Evolutionary conservation across 805 yeast species (phyloP).

Genomic region (Candida nemodendra): DNA sequence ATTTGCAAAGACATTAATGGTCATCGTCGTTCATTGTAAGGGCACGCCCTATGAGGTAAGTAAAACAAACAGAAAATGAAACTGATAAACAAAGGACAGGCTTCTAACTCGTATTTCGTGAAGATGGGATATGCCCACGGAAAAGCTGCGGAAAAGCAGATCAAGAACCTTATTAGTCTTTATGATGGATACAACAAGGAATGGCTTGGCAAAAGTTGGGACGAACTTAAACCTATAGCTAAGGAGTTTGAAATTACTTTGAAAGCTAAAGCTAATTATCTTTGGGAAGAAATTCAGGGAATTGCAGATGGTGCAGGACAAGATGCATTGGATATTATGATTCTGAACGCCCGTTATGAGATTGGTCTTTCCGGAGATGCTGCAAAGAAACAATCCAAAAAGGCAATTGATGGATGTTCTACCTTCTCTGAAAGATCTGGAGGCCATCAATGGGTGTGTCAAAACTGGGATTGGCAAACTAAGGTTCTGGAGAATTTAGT

Average conservation of each 20-base stretch:
- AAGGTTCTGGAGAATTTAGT: slow-evolving; percentile 5
- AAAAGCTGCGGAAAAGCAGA: slow-evolving; percentile 6
- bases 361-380: slow-evolving; percentile 12
- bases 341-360: slow-evolving; percentile 11
- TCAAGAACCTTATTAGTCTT: slow-evolving; percentile 1
- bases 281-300: slow-evolving; percentile 12
- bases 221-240: slow-evolving; percentile 6
- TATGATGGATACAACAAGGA: slow-evolving; percentile 3
- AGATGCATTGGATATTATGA: slow-evolving; percentile 9
- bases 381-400: slow-evolving; percentile 1
- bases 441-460: slow-evolving; percentile 11
- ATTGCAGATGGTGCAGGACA: slow-evolving; percentile 10
- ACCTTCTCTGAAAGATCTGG: slow-evolving; percentile 6
- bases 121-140: slow-evolving; percentile 15
- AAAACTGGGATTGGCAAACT: slow-evolving; percentile 14
- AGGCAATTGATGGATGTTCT: slow-evolving; percentile 10
- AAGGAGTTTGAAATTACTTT: slow-evolving; percentile 5
- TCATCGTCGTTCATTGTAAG: slow-evolving; percentile 8
- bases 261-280: slow-evolving; percentile 3
- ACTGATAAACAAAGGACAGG: too few relatives aligned
- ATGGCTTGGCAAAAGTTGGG: slow-evolving; percentile 9
- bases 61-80: background rate
- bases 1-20: too few relatives aligned
- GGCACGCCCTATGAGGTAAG: slow-evolving; percentile 16
- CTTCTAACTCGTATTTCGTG: too few relatives aligned